Conservation (phyloP, 2,329 filamentous ascomycete genomes). For the Lizonia empirigonia region DNA sequence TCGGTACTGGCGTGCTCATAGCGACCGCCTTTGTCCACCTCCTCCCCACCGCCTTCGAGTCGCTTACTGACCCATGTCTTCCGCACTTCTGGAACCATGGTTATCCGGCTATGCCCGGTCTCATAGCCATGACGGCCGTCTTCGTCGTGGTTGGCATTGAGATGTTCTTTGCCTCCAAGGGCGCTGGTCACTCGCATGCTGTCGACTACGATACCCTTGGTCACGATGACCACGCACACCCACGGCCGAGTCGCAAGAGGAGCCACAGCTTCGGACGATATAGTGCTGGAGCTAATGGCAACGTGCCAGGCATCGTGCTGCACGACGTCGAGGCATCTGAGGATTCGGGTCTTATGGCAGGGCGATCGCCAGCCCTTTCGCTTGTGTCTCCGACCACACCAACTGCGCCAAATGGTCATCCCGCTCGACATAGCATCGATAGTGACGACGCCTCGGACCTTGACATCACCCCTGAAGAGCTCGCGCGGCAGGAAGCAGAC, state of each 20-base stretch:
- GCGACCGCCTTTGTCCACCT: slow-evolving; percentile 51
- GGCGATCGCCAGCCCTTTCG: slow-evolving; percentile 40
- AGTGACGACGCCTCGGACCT: slow-evolving; percentile 43
- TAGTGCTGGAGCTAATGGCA: slow-evolving; percentile 31
- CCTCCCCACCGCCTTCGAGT: slow-evolving; percentile 49
- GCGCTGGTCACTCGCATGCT: slow-evolving; percentile 64
- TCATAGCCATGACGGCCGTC: slow-evolving; percentile 49
- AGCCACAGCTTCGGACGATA: slow-evolving; percentile 43
- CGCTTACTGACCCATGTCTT: slow-evolving; percentile 49
- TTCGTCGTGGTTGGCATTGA: slow-evolving; percentile 80
- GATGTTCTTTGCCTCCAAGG: slow-evolving; percentile 81
- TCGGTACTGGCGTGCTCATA: slow-evolving; percentile 50
- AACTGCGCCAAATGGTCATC: slow-evolving; percentile 11
- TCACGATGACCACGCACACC: slow-evolving; percentile 26
- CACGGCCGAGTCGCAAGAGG: slow-evolving; percentile 35
- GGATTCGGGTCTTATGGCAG: slow-evolving; percentile 36
- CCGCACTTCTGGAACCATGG: slow-evolving; percentile 48
- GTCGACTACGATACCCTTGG: slow-evolving; percentile 57
- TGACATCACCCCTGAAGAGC: slow-evolving; percentile 44
- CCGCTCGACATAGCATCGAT: slow-evolving; percentile 20
- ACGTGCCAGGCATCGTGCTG: slow-evolving; percentile 39
- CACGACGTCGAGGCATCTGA: slow-evolving; percentile 42
- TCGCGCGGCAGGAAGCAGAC: slow-evolving; percentile 34
- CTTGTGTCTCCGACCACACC: slow-evolving; percentile 31
- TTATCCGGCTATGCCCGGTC: slow-evolving; percentile 48